Base-by-base conservation (phyloP, 2,329 filamentous ascomycete genomes). In the Hypoxylon sp. region DNA sequence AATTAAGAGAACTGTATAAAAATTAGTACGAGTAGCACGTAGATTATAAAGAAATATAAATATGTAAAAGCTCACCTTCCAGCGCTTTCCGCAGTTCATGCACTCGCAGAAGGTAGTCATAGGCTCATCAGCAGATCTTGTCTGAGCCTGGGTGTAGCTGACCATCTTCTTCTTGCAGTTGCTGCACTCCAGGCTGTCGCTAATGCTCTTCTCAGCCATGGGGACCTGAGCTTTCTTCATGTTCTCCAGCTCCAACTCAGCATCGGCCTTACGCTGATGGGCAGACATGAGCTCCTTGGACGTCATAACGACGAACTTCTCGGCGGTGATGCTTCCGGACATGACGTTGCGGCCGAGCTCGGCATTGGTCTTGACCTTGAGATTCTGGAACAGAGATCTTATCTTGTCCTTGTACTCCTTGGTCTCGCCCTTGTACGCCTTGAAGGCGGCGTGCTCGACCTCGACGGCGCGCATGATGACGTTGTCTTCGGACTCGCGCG, bases 191-290 rank as follows among this genome's bases (percentile, higher is more conserved):
- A 98, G 85, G 61, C 90, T 92, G 77, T 91, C 91, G 77, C 90
- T 94, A 81, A 97, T 93, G 77, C 91, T 94, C 85, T 94, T 96
- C 81, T 97, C 91, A 16, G 89, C 91, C 84, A 94, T 91, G 61
- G 95, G 92, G 9, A 97, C 94, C 89, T 98, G 96, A 1, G 96
- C 93, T 80, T 95, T 93, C 83, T 94, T 94, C 92, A 98, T 94
- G 80, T 99, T 99, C 81, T 97, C 93, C 80, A 92, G 89, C 77
- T 94, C 86, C 53, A 97, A 85, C 78, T 89, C 88, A 72, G 87
- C 83, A 72, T 97, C 94, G 75, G 90, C 87, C 73, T 88, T 88
- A 66, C 90, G 88, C 80, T 92, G 91, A 79, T 96, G 90, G 52
- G 90, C 90, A 50, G 92, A 96, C 83, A 96, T 96, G 77, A 99